phyloP scores from a whole-genome alignment of 768 basidiomycete species.

The Pisolithus orientalis region DNA sequence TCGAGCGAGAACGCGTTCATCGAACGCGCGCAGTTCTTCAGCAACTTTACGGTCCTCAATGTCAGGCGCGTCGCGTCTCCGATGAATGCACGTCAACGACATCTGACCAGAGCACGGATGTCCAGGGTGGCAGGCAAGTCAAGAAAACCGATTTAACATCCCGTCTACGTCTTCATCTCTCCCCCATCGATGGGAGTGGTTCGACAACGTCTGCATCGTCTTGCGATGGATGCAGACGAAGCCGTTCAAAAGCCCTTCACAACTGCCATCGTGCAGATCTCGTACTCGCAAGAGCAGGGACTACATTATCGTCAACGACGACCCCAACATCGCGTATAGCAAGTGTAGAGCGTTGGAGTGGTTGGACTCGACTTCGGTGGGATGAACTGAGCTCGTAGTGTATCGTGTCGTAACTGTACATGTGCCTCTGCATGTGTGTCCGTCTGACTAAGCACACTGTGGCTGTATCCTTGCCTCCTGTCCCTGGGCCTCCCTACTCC shows the following conservation, averaged over 20 bases:
- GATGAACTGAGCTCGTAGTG: too few relatives aligned
- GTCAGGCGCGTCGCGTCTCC: conserved; percentile 68
- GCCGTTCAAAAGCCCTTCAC: conserved; percentile 70
- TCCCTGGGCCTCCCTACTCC: too few relatives aligned
- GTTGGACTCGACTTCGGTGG: too few relatives aligned
- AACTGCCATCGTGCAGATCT: conserved; percentile 74
- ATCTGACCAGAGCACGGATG: background rate
- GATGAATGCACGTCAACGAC: background rate
- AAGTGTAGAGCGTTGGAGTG: conserved; percentile 45
- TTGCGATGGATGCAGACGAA: conserved; percentile 79
- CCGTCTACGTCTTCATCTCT: conserved; percentile 87
- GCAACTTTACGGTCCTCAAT: conserved; percentile 94
- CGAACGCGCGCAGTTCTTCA: conserved; percentile 90
- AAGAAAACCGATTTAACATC: conserved; percentile 73
- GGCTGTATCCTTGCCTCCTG: too few relatives aligned
- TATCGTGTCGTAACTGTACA: too few relatives aligned
- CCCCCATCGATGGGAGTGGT: conserved; percentile 75
- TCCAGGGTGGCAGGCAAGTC: conserved; percentile 86
- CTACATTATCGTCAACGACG: conserved; percentile 84
- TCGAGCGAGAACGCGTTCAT: conserved; percentile 74
- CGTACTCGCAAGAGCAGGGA: conserved; percentile 77
- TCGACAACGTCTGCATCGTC: conserved; percentile 59
- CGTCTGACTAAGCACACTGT: too few relatives aligned
- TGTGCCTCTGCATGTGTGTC: too few relatives aligned
- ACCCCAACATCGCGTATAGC: conserved; percentile 75